Base-by-base conservation (phyloP, 495 filamentous ascomycete species). In the Podospora pseudocomata region DNA sequence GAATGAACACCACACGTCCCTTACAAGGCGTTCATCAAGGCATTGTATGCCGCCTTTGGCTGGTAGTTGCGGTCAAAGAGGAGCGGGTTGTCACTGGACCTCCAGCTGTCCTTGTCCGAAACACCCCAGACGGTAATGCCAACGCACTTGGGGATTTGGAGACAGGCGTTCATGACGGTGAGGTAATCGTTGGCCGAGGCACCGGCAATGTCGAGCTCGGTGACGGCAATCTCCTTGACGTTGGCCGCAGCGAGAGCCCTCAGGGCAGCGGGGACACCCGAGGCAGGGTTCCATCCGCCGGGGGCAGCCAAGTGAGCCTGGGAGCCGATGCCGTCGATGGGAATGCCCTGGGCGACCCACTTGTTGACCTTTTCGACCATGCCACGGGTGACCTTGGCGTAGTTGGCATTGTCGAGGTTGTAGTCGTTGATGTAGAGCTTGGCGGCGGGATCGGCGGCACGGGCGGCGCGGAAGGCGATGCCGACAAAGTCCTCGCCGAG, bases 91-190 rank as follows among this genome's bases (percentile, higher is more conserved):
- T 70, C 80, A 63, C 72, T 72, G 5, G 88, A 80, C 63, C 90
- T 84, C 90, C 90, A 93, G 26, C 85, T 88, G 80, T 89, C 79
- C 81, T 85, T 39, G 71, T 92, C 90, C 65, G 86, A 80, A 11
- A 93, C 87, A 73, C 90, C 90, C 91, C 90, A 93, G 39, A 90
- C 88, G n/a, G 90, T 92, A 70, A 93, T 87, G 65, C 90, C 90
- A 23, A 92, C 84, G 75, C 90, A 92, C 76, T 87, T 89, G 9
- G 81, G 67, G 72, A 87, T 82, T 66, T 82, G 78, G 55, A 91
- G 73, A 71, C 90, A 92, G 30, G 88, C 89, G 20, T 89, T 85
- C 68, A 85, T 84, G 59, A 89, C 83, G 57, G 85, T 81, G 32
- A 84, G 80, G 73, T 90, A 93, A 77, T 92, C 89, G 30, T 77